Evolutionary conservation across 176 grass and related monocot species (phyloP), one percentile per base, ranked within the genome.

Genomic region (Raddia distichophylla): DNA sequence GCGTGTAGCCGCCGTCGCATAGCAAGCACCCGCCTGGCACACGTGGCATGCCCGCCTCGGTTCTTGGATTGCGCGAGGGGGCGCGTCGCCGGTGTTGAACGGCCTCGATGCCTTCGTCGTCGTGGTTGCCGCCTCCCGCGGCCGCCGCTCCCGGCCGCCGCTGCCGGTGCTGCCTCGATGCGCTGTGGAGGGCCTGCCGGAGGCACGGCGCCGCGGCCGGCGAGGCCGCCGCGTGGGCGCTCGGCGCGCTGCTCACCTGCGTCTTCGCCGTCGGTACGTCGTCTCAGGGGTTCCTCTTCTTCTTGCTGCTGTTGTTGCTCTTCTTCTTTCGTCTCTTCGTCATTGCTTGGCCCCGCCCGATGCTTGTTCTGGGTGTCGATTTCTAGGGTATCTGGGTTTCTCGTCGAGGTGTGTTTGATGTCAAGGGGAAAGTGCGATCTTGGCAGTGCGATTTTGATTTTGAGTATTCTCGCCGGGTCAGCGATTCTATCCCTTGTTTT

Each of bases 191-290:
- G 75, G 81, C 80, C 12, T 86, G 84, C 80, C 54, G 76, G 58
- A 14, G 70, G 4, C 60, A 47, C 81, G 54, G 61, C 71, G 67
- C 73, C 61, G 79, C 5, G 51, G 77, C 79, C 5, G 69, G 17
- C 18, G 17, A 44, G 5, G 71, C 84, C 18, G 53, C 80, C 45
- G 74, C 85, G 1, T 87, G 91, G 74, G 72, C 88, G n/a, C 53
- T 91, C 61, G 62, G 68, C 70, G 91, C 75, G 42, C 71, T 90
- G 76, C 8, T 97, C 79, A 94, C 91, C 67, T 97, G 87, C 78
- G 66, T 85, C 75, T 91, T 97, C 80, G 87, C 94, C 83, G 12
- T 90, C 73, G 87, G 94, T 97, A 71, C 76, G 84, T 89, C 37
- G 46, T 33, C 7, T 33, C 7, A 0, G 8, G 47, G 27, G 14